Evolutionary conservation across 1,139 yeast species (phyloP), one percentile per base, ranked within the genome.

Genomic region (Zygoascus sp.): DNA sequence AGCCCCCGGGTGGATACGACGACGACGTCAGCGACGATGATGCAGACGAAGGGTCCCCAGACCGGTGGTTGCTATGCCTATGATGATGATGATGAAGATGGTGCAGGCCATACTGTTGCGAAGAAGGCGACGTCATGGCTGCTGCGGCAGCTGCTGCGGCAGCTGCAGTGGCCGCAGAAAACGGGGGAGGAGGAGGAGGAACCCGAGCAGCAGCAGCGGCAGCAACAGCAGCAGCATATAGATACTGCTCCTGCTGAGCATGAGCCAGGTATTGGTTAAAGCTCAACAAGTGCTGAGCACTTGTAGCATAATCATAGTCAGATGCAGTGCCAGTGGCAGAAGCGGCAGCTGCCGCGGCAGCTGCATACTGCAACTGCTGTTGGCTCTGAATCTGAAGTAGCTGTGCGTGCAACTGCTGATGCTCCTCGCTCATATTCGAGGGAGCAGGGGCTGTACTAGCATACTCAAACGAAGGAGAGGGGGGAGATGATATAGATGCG

Each of bases 241-340:
- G 64, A 60, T 77, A 65, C 73, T 76, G 44, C 79, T 58, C 83
- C 50, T 79, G 81, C 58, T 81, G 89, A 8, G 83, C 70, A 59
- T 80, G 83, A 11, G 87, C 86, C 56, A 83, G 69, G 58, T 82
- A 83, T 60, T 83, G 89, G 0, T 87, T 83, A 85, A 83, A 80
- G 6, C 83, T 86, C 57, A 42, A 25, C 36, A 42, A 36, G 11
- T 42, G 40, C 21, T 81, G 85, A 1, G 85, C 79, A 3, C 89
- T 20, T 5, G 47, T 27, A n/a, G 49, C 41, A 36, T 32, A 45
- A 17, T 41, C 47, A 30, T 32, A 21, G 20, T 17, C 20, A n/a
- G 25, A 10, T 19, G 40, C 35, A 2, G 11, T 23, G 11, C 38
- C 32, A 10, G 36, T 20, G 2, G 45, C 45, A 13, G 42, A 41